Evolutionary conservation across 169 alveolate genomes (phyloP), one percentile per base, ranked within the genome.

Genomic region (Condylostoma magnum): DNA sequence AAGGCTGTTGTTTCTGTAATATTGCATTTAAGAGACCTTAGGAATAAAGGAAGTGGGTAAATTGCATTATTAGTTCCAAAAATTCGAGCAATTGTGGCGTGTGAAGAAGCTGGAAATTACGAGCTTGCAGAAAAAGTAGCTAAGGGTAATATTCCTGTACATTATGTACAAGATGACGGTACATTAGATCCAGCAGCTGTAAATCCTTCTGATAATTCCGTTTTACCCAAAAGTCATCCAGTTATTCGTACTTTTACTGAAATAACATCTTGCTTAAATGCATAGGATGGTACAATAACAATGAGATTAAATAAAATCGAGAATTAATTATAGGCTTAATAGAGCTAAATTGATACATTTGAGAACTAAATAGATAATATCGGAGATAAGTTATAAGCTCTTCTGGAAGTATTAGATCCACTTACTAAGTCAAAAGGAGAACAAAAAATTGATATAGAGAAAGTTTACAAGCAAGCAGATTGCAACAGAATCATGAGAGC

Each of bases 131-230:
- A 63, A 44, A 22, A 44, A 6, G 58, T 63, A n/a, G 27, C 33
- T 15, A 63, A 33, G 46, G 73, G 58, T n/a, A 41, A 41, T 18
- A 33, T 63, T 25, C 58, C 57, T 22, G 44, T 34, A 12, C 37
- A 37, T 18, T 63, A 63, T 44, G 33, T 63, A 12, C 25, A 12
- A 41, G 34, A 37, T 22, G 58, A 63, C 18, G 73, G 73, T 10
- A 22, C 34, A 43, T 28, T 63, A 4, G 73, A 63, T 57, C 58
- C 73, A 25, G 73, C 73, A 25, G 34, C 57, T 41, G 22, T 63
- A 3, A 25, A 63, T 34, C 33, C 73, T 1, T n/a, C 25, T 25
- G 30, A 27, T n/a, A 53, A 53, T 41, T 53, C 65, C n/a, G 25
- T 41, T 2, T n/a, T 53, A 41, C 65, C 65, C 3, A 31, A n/a